Base-by-base conservation (phyloP, 768 basidiomycete genomes). In the Suillus decipiens region DNA sequence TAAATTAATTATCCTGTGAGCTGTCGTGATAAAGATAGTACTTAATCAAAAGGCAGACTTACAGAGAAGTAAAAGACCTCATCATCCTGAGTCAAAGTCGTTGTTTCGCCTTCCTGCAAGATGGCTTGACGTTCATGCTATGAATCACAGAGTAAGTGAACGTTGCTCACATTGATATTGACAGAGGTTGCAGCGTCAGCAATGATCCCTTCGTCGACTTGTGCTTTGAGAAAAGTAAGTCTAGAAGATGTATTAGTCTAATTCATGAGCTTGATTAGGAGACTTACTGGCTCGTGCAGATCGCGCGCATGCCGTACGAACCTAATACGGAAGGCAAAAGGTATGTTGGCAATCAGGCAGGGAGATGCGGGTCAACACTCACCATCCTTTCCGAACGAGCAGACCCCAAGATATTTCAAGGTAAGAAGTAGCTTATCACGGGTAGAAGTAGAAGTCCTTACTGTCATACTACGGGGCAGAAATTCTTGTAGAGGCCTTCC, bases 21-120 rank as follows among this genome's bases (percentile, higher is more conserved):
- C 5, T 24, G 22, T 39, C 5, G 36, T 17, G 8, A 56, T 5
- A 17, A 37, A 22, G 4, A n/a, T 5, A 7, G 12, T 24, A 37
- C 15, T 28, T 17, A 4, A 50, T 24, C 6, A 36, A 10, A 37
- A 37, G n/a, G 14, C 14, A 37, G 1, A 5, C 36, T 55, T 37
- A 37, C 36, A 10, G 55, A 56, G 36, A 56, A 56, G 37, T 39
- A 36, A 9, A 39, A 37, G 54, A 56, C 36, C 28, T 55, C 54
- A 7, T 54, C 53, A 22, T 34, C 9, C 53, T 34, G 19, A 14
- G 34, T 55, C 22, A 55, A n/a, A 3, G 14, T 24, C n/a, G 54
- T 55, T 12, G 7, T 2, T 37, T 55, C 14, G 8, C 34, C n/a
- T 4, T 24, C 14, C 54, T 55, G 14, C n/a, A n/a, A 31, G 28